phyloP scores from a whole-genome alignment of 2,329 filamentous ascomycete genomes.

The Penicillium glabrum region DNA sequence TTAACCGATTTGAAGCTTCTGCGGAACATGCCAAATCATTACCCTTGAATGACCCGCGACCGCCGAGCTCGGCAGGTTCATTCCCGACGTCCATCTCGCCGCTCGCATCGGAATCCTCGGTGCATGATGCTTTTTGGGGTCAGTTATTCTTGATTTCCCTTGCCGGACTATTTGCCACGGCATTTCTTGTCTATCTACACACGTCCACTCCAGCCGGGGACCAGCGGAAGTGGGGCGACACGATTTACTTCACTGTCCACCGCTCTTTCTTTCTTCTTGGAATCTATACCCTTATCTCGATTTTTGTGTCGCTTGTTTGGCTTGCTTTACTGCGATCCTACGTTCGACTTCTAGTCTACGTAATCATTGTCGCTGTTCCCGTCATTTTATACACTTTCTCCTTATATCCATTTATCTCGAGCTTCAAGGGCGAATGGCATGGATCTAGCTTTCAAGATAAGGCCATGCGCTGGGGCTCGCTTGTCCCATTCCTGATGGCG shows the following conservation, averaged over 20 bases:
- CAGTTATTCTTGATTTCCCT: constrained; percentile 84
- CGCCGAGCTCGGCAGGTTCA: constrained; percentile 51
- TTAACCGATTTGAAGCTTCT: constrained; percentile 47
- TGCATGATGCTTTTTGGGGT: constrained; percentile 88
- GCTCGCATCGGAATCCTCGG: constrained; percentile 67
- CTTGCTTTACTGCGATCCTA: constrained; percentile 84
- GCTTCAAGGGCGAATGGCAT: constrained; percentile 74
- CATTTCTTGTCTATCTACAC: constrained; percentile 85
- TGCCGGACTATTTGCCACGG: constrained; percentile 81
- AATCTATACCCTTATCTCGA: constrained; percentile 85
- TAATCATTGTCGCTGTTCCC: constrained; percentile 81
- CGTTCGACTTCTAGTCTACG: constrained; percentile 76
- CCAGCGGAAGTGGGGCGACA: constrained; percentile 74
- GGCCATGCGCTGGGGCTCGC: constrained; percentile 82
- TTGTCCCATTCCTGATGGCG: constrained; percentile 72
- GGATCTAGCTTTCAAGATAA: constrained; percentile 81
- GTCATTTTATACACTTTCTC: constrained; percentile 85
- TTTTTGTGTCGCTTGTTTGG: constrained; percentile 87
- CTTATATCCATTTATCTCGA: constrained; percentile 86
- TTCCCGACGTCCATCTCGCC: constrained; percentile 58
- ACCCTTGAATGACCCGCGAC: constrained; percentile 45
- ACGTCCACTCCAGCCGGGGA: constrained; percentile 70
- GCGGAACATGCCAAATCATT: constrained; percentile 54
- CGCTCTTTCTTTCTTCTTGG: constrained; percentile 86
- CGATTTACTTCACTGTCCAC: constrained; percentile 85